A percentile compares a stretch with the other conserved stretches of the same genome.
Evolutionary conservation across 2,329 filamentous ascomycete genomes (phyloP).

Genomic region (Eurotiales sp.): DNA sequence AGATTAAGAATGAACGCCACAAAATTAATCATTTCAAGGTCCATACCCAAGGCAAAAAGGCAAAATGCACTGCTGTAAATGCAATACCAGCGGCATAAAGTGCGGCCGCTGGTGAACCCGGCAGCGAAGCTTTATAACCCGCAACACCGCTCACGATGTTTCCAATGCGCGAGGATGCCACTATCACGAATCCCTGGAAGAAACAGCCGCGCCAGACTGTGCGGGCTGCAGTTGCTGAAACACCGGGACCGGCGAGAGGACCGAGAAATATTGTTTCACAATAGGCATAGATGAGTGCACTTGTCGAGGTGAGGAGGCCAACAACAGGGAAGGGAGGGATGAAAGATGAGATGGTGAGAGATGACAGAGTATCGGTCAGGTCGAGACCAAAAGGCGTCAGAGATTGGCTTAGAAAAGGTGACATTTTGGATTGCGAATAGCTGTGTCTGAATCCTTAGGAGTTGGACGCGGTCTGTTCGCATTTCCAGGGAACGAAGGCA

Average conservation of each 20-base stretch:
- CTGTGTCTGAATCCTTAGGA: not conserved
- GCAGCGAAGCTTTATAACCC: conserved; percentile 2
- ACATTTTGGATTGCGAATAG: not conserved
- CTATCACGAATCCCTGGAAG: not conserved
- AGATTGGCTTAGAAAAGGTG: not conserved
- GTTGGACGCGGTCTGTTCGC: too few relatives aligned
- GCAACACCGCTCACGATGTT: conserved; percentile 6
- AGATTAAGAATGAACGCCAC: too few relatives aligned
- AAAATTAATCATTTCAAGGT: too few relatives aligned
- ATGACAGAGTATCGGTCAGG: not conserved
- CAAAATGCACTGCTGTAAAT: conserved; percentile 8
- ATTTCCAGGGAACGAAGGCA: too few relatives aligned
- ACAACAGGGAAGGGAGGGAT: conserved; percentile 5
- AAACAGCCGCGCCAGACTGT: conserved; percentile 2
- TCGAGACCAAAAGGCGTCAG: not conserved
- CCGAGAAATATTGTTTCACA: conserved; percentile 4
- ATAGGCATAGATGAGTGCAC: conserved; percentile 4
- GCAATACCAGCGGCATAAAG: conserved; percentile 5
- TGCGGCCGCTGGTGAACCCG: not conserved
- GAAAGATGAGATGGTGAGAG: conserved; percentile 4
- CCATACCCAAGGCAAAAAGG: conserved; percentile 3
- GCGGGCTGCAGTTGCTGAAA: not conserved
- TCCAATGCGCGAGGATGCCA: not conserved
- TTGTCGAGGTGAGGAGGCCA: conserved; percentile 9
- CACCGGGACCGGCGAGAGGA: not conserved